A percentile compares a stretch with the other conserved stretches of the same genome.
Evolutionary conservation across 257 asterid genomes (phyloP).

Genomic region (Solanum infundibuliforme): DNA sequence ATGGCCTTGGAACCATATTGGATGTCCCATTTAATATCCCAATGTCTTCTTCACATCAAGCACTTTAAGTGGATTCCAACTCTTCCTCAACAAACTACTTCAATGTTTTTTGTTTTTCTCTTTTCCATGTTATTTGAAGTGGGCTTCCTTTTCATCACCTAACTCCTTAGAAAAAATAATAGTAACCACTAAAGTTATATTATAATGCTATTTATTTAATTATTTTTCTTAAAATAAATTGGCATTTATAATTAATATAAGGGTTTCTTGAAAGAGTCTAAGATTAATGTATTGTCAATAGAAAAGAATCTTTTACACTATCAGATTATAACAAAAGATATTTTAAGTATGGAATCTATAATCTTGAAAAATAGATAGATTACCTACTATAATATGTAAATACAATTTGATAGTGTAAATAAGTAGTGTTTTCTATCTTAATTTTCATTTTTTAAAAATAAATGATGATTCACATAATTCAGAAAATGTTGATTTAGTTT

Average conservation of each 20-base stretch:
- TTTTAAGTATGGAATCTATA: neutral
- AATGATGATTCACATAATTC: too few species aligned
- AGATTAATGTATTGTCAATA: too few species aligned
- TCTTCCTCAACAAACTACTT: conserved; percentile 22
- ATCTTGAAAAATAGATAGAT: neutral
- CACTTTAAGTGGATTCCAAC: conserved; percentile 70
- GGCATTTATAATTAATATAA: neutral
- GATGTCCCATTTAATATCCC: conserved; percentile 30
- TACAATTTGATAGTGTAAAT: neutral
- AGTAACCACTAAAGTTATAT: neutral
- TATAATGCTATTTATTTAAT: neutral
- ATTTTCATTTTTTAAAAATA: neutral
- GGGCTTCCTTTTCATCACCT: conserved; percentile 65
- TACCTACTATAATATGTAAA: neutral
- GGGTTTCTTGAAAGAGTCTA: neutral
- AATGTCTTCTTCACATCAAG: conserved; percentile 40
- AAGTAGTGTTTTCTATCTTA: neutral
- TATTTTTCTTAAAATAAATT: neutral
- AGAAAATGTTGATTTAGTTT: neutral
- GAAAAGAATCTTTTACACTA: neutral
- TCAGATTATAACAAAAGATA: neutral
- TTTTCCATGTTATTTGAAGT: conserved; percentile 9
- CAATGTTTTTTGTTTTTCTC: conserved; percentile 1
- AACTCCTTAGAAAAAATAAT: conserved; percentile 18
- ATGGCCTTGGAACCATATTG: conserved; percentile 20